phyloP scores from a whole-genome alignment of 2,329 filamentous ascomycete genomes.

The Nothophaeocryptopus gaeumannii region DNA sequence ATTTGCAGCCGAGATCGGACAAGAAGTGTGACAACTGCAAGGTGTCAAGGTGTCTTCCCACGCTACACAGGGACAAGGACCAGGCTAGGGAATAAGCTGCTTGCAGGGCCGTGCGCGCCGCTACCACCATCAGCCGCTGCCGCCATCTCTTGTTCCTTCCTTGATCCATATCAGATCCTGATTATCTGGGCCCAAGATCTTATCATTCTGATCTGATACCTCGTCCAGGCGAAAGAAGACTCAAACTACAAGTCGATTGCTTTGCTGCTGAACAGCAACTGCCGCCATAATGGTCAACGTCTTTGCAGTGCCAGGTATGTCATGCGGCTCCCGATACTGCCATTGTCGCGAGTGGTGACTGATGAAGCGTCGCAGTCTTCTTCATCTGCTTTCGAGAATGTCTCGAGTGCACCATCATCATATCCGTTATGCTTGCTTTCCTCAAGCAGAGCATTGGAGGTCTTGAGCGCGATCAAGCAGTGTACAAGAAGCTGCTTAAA shows the following conservation, averaged over 20 bases:
- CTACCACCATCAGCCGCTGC: too few species aligned
- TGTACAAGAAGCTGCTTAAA: slow-evolving; percentile 56
- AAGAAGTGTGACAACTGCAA: slow-evolving; percentile 5
- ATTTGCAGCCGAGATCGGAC: slow-evolving; percentile 12
- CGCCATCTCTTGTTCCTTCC: neutral
- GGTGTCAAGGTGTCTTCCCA: neutral
- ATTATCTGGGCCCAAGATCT: slow-evolving; percentile 12
- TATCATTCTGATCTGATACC: slow-evolving; percentile 13
- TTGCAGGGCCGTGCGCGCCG: too few species aligned
- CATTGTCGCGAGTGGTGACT: neutral
- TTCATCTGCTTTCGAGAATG: slow-evolving; percentile 88
- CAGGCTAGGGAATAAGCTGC: too few species aligned
- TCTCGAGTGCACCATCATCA: slow-evolving; percentile 78
- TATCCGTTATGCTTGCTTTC: slow-evolving; percentile 82
- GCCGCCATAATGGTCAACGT: slow-evolving; percentile 61
- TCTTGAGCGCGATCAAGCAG: slow-evolving; percentile 57
- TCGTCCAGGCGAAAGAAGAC: too few species aligned
- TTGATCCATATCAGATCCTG: neutral
- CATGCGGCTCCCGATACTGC: neutral
- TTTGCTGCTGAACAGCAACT: neutral
- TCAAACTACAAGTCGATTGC: too few species aligned
- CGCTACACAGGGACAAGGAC: too few species aligned
- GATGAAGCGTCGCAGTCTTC: slow-evolving; percentile 57
- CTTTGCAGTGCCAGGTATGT: slow-evolving; percentile 65
- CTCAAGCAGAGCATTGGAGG: slow-evolving; percentile 72